Evolutionary conservation across 805 yeast species (phyloP).

Genomic region (Yamadazyma takamatsuzukensis): DNA sequence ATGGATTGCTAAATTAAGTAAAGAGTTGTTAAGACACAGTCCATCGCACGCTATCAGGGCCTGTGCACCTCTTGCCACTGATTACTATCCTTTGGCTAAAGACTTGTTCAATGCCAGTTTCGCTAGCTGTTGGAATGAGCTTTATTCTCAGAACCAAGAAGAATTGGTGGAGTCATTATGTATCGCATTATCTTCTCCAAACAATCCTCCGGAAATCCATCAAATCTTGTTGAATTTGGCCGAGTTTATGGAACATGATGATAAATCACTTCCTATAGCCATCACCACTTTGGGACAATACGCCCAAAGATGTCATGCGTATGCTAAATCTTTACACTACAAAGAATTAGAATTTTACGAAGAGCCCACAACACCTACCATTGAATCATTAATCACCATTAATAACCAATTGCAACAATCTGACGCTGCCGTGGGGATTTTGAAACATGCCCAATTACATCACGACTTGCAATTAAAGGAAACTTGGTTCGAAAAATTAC

Average conservation of each 20-base stretch:
- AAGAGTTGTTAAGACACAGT: slow-evolving; percentile 83
- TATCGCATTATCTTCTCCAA: slow-evolving; percentile 82
- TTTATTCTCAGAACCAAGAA: slow-evolving; percentile 84
- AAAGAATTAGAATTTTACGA: slow-evolving; percentile 92
- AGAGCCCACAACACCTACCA: slow-evolving; percentile 87
- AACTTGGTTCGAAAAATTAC: slow-evolving; percentile 96
- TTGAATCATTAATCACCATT: slow-evolving; percentile 86
- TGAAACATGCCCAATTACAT: slow-evolving; percentile 89
- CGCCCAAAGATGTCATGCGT: slow-evolving; percentile 94
- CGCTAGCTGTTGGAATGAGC: slow-evolving; percentile 92
- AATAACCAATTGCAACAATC: slow-evolving; percentile 94
- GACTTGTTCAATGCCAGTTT: slow-evolving; percentile 93
- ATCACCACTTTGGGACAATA: slow-evolving; percentile 87
- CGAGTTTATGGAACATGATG: slow-evolving; percentile 97
- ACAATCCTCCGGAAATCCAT: slow-evolving; percentile 93
- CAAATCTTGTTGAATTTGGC: slow-evolving; percentile 86
- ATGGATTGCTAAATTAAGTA: slow-evolving; percentile 86
- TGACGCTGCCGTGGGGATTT: slow-evolving; percentile 96
- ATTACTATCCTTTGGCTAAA: slow-evolving; percentile 81
- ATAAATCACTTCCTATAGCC: slow-evolving; percentile 86
- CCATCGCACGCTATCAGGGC: slow-evolving; percentile 94
- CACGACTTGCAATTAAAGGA: slow-evolving; percentile 90
- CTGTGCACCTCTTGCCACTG: slow-evolving; percentile 84
- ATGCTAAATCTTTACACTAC: slow-evolving; percentile 94
- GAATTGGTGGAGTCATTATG: slow-evolving; percentile 84